Conservation (phyloP, 2,329 filamentous ascomycete genomes). For the Paraphaeosphaeria sporulosa region DNA sequence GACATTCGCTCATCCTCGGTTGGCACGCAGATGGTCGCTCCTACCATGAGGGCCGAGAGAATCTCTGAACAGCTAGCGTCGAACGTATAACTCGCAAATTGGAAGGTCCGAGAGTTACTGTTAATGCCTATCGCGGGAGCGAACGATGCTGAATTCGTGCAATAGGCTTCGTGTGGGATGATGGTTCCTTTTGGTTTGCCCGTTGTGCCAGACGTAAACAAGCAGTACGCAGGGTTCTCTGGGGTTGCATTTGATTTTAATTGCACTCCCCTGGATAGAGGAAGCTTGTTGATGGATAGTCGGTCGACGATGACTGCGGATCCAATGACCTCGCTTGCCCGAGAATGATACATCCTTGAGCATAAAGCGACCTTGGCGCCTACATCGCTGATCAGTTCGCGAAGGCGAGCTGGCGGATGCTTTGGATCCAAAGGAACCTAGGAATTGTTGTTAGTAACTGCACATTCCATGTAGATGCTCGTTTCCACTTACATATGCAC, state of each 20-base stretch:
- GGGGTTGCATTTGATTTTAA: slow-evolving; percentile 46
- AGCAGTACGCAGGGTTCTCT: slow-evolving; percentile 64
- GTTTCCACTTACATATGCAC: slow-evolving; percentile 32
- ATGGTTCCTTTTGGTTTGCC: slow-evolving; percentile 66
- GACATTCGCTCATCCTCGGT: slow-evolving; percentile 64
- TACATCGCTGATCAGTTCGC: slow-evolving; percentile 43
- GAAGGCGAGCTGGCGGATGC: slow-evolving; percentile 46
- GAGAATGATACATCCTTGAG: slow-evolving; percentile 29
- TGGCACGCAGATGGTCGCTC: slow-evolving; percentile 62
- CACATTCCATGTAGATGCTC: neutral
- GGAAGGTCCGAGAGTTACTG: slow-evolving; percentile 63
- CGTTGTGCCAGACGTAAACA: slow-evolving; percentile 60
- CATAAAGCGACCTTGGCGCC: slow-evolving; percentile 39
- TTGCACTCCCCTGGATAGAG: slow-evolving; percentile 45
- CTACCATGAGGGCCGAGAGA: slow-evolving; percentile 59
- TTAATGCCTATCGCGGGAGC: slow-evolving; percentile 53
- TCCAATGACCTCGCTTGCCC: slow-evolving; percentile 32
- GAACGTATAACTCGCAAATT: slow-evolving; percentile 61
- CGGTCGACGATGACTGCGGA: slow-evolving; percentile 43
- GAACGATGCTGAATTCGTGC: slow-evolving; percentile 52
- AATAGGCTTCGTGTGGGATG: slow-evolving; percentile 67
- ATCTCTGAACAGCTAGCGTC: slow-evolving; percentile 65
- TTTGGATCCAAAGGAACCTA: slow-evolving; percentile 47
- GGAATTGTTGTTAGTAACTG: neutral
- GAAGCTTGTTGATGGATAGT: slow-evolving; percentile 50